phyloP scores from a whole-genome alignment of 2,329 filamentous ascomycete genomes.

The Monosporascus sp. region DNA sequence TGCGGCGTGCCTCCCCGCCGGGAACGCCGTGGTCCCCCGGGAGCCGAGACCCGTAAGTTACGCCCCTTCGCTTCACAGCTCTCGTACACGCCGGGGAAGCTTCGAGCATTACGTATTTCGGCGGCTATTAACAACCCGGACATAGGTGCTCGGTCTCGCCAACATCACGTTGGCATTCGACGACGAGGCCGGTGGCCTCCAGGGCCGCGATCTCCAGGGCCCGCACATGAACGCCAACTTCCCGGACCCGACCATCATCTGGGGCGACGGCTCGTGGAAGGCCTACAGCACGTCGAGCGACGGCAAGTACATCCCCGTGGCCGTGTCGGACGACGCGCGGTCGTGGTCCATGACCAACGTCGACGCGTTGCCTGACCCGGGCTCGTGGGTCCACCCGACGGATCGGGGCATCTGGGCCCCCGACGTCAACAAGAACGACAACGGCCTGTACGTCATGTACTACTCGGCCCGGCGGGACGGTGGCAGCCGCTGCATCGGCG shows the following conservation, averaged over 20 bases:
- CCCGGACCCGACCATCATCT: slow-evolving; percentile 25
- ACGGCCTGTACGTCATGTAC: slow-evolving; percentile 26
- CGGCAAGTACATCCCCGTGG: slow-evolving; percentile 21
- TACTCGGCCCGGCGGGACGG: slow-evolving; percentile 23
- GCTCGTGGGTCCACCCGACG: slow-evolving; percentile 21
- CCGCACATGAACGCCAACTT: slow-evolving; percentile 20
- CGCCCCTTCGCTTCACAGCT: too few relatives aligned
- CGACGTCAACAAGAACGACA: slow-evolving; percentile 26
- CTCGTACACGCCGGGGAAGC: not conserved
- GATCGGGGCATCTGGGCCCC: slow-evolving; percentile 24
- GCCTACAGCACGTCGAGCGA: slow-evolving; percentile 25
- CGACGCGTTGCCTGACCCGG: slow-evolving; percentile 23
- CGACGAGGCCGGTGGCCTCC: slow-evolving; percentile 1
- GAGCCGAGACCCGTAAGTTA: not conserved
- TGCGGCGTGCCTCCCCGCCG: slow-evolving; percentile 16
- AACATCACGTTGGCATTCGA: slow-evolving; percentile 19
- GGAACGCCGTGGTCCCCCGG: not conserved
- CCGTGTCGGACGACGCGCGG: slow-evolving; percentile 19
- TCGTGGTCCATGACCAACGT: slow-evolving; percentile 20
- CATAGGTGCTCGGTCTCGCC: slow-evolving; percentile 16
- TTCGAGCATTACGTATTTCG: slow-evolving; percentile 2
- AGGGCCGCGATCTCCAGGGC: slow-evolving; percentile 16
- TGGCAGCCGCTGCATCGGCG: slow-evolving; percentile 25
- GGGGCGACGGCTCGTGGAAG: slow-evolving; percentile 25
- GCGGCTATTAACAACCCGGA: slow-evolving; percentile 1